These are phyloP conservation scores for Heritiera fomes DNA, from an alignment of 345 rosid genomes.

Conservation along the genomic window DNA sequence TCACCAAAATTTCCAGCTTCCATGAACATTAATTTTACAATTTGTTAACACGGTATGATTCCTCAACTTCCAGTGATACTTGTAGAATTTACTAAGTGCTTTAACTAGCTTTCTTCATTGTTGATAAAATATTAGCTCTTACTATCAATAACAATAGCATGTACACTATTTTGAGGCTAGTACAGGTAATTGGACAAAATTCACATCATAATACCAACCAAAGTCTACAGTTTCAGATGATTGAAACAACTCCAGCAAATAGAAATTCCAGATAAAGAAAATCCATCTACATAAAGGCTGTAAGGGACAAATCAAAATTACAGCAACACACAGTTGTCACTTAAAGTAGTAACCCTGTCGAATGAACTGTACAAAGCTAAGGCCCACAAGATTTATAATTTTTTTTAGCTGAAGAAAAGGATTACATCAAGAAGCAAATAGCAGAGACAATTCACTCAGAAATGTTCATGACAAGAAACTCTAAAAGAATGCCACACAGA, in stretches of 20 bases:
- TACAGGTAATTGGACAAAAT: background rate
- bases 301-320: background rate
- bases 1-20: background rate
- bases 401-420: background rate
- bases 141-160: background rate
- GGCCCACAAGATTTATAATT: background rate
- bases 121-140: background rate
- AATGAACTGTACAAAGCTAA: background rate
- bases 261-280: slow-evolving; percentile 1
- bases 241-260: background rate
- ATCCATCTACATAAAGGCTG: background rate
- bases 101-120: background rate
- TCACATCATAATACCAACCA: background rate
- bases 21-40: background rate
- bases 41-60: background rate
- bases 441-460: background rate
- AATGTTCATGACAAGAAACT: background rate
- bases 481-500: slow-evolving; percentile 10
- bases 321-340: background rate
- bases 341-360: background rate
- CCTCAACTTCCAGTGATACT: background rate
- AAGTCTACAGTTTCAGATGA: background rate
- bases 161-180: background rate
- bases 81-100: background rate
- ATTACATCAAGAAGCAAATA: background rate